Percentiles rank a stretch among this genome's conserved stretches.
Evolutionary conservation across 2,329 filamentous ascomycete genomes (phyloP).

Genomic region (Decorospora gaudefroyi): DNA sequence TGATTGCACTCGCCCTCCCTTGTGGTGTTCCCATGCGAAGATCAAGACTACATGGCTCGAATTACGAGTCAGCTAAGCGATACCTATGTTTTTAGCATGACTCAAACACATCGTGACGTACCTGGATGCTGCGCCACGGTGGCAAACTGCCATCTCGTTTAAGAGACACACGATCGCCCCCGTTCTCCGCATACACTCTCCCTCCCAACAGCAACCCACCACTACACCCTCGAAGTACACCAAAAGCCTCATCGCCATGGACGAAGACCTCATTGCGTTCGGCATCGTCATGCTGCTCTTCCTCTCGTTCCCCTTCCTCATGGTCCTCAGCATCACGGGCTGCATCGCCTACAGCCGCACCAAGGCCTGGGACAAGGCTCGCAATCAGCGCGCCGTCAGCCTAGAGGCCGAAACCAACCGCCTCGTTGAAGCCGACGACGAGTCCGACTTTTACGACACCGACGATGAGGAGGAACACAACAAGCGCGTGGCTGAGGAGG

Average conservation of each 20-base stretch:
- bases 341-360: slow-evolving; percentile 39
- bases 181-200: too few relatives aligned
- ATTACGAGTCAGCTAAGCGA: too few relatives aligned
- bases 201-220: too few relatives aligned
- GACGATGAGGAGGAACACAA: slow-evolving; percentile 39
- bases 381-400: slow-evolving; percentile 29
- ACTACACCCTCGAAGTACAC: not conserved
- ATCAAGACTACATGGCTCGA: too few relatives aligned
- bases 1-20: too few relatives aligned
- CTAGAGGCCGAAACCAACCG: slow-evolving; percentile 31
- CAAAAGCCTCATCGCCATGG: slow-evolving; percentile 26
- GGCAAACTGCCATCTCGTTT: too few relatives aligned
- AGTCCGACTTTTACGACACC: slow-evolving; percentile 37
- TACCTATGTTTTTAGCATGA: too few relatives aligned
- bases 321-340: slow-evolving; percentile 29
- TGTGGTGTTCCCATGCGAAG: too few relatives aligned
- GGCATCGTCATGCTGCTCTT: slow-evolving; percentile 32
- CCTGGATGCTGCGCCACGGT: too few relatives aligned
- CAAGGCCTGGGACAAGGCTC: slow-evolving; percentile 39
- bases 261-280: slow-evolving; percentile 37
- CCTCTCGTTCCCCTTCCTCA: slow-evolving; percentile 30
- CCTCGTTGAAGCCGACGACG: slow-evolving; percentile 19
- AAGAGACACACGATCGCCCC: too few relatives aligned
- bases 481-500: slow-evolving; percentile 38
- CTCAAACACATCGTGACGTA: too few relatives aligned